Base-by-base conservation (phyloP, 1,139 yeast genomes). In the Candida dubliniensis region DNA sequence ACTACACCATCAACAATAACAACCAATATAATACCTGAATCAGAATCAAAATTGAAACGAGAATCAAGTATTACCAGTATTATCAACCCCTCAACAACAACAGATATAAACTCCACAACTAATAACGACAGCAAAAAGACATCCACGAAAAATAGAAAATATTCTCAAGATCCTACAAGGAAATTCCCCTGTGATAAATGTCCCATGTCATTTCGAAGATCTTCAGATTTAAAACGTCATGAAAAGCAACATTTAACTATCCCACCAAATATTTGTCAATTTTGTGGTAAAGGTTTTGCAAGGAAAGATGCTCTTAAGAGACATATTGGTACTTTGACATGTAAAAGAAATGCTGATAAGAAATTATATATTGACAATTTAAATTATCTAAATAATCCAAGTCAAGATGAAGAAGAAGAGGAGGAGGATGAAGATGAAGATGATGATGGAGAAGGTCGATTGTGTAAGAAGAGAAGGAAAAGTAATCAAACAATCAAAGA, bases 251-350 rank as follows among this genome's bases (percentile, higher is more conserved):
- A 79, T 58, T 61, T 79, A 40, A 64, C 73, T 7, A 72, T 78
- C 12, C 81, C 82, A 1, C 87, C 89, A 1, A 83, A 86, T 57
- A 80, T 84, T 41, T 87, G 95, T 62, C 79, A 82, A 10, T 66
- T 71, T 26, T 87, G 95, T 66, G 88, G 87, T 32, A 86, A 85
- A 58, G 91, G 93, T 0, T 86, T 87, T 70, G 93, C 93, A 2
- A 66, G 95, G 38, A 84, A 84, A 57, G 95, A 86, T 63, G 93
- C 95, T 0, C 68, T 87, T 52, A 85, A 84, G 59, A 69, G 93
- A 53, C 93, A 82, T 62, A 72, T 72, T 52, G 87, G 84, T 42
- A 86, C 91, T 0, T 69, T 82, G 47, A 85, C 90, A 1, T 86
- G 90, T 68, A 81, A 80, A 54, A 61, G 93, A 46, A 86, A 85